Evolutionary conservation across 805 yeast species (phyloP).

Genomic region (Yarrowia sp.): DNA sequence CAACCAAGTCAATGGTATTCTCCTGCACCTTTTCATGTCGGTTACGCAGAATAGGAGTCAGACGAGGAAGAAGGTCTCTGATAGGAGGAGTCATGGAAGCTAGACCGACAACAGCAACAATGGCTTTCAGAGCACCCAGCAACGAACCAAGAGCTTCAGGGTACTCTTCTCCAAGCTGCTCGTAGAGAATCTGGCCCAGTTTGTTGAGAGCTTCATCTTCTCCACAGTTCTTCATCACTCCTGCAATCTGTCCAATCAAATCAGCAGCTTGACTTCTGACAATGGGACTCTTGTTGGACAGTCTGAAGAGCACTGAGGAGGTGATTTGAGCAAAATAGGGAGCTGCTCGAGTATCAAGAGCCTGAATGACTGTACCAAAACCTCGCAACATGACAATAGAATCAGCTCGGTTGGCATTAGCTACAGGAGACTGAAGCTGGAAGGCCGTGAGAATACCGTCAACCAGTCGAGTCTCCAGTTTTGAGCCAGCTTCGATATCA

Average conservation of each 20-base stretch:
- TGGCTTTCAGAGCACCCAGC: constrained; percentile 63
- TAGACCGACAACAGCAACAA: constrained; percentile 60
- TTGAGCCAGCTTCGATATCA: constrained; percentile 53
- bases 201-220: constrained; percentile 63
- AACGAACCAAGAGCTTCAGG: constrained; percentile 93
- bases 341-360: constrained; percentile 61
- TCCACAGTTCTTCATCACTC: constrained; percentile 61
- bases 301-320: constrained; percentile 66
- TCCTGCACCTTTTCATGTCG: constrained; percentile 90
- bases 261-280: constrained; percentile 85
- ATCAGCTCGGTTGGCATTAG: constrained; percentile 37
- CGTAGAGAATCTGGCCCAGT: constrained; percentile 75
- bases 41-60: constrained; percentile 88
- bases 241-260: constrained; percentile 62
- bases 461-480: constrained; percentile 61
- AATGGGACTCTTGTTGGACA: constrained; percentile 67
- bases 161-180: constrained; percentile 88
- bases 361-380: constrained; percentile 59
- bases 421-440: constrained; percentile 62
- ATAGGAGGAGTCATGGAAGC: constrained; percentile 73
- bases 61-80: constrained; percentile 75
- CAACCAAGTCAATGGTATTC: constrained; percentile 72
- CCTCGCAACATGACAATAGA: constrained; percentile 58
- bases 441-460: constrained; percentile 77
- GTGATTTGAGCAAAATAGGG: constrained; percentile 74